These are phyloP conservation scores for Conticribra guillardii DNA, from an alignment of 108 stramenopile genomes.

Conservation along the genomic window DNA sequence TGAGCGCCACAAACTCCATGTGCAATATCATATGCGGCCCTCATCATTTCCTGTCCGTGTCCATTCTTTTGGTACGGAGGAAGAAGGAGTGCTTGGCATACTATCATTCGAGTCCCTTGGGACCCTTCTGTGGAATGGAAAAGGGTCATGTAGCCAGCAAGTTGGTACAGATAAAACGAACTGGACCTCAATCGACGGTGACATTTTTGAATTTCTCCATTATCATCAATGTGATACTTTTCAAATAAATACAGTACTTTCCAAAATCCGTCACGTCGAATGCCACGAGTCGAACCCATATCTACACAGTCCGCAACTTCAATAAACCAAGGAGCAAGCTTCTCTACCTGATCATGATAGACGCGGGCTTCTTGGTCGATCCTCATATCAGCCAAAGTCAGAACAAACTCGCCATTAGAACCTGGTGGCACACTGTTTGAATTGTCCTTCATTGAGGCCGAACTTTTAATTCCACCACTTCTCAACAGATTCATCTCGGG, in stretches of 20 bases:
- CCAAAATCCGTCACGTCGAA: constrained; percentile 61
- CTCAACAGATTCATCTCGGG: constrained; percentile 5
- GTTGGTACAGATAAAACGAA: constrained; percentile 40
- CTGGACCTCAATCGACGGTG: background rate
- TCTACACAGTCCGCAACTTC: constrained; percentile 79
- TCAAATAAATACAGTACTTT: constrained; percentile 77
- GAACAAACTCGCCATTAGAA: constrained; percentile 45
- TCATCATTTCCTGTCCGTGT: constrained; percentile 74
- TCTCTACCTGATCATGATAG: constrained; percentile 72
- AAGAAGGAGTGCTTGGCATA: constrained; percentile 78
- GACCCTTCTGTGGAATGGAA: constrained; percentile 16
- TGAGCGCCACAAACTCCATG: constrained; percentile 2
- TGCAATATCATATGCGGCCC: constrained; percentile 52
- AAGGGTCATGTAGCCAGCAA: constrained; percentile 78
- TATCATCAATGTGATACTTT: constrained; percentile 33
- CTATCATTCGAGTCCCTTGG: constrained; percentile 32
- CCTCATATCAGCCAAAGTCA: constrained; percentile 62
- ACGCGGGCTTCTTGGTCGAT: constrained; percentile 33
- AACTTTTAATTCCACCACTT: constrained; percentile 21
- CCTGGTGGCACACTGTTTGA: background rate
- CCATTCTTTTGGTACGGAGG: constrained; percentile 81
- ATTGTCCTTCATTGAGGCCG: background rate
- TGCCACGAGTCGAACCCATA: constrained; percentile 42
- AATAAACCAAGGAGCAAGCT: constrained; percentile 73
- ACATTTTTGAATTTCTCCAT: background rate